Evolutionary conservation across 1,284 basidiomycete species (phyloP).

Genomic region (Sanghuangporus sanghuang): DNA sequence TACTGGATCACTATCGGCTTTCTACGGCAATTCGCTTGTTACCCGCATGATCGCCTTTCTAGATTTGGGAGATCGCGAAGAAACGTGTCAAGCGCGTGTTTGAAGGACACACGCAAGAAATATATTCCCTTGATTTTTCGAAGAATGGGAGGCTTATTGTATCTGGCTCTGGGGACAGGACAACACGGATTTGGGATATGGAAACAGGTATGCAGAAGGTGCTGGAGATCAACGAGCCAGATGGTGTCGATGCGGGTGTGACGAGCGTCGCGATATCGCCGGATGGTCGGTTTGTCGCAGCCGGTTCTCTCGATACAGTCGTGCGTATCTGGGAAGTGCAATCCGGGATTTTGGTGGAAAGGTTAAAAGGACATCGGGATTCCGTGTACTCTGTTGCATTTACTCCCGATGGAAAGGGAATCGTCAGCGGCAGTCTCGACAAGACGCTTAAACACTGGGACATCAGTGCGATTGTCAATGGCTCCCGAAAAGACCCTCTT

Average conservation of each 20-base stretch:
- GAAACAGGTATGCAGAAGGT: conserved; percentile 53
- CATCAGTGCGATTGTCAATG: conserved; percentile 42
- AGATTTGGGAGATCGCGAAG: conserved; percentile 86
- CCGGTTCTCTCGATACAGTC: conserved; percentile 79
- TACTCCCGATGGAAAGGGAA: conserved; percentile 74
- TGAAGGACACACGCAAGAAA: conserved; percentile 85
- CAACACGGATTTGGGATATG: conserved; percentile 88
- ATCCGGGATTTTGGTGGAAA: conserved; percentile 68
- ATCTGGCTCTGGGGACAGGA: conserved; percentile 88
- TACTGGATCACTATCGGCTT: too few species aligned
- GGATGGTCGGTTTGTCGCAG: conserved; percentile 76
- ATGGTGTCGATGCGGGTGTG: conserved; percentile 67
- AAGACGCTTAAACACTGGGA: conserved; percentile 90
- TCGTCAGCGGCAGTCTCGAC: conserved; percentile 83
- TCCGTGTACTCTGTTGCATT: conserved; percentile 81
- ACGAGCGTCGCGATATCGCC: conserved; percentile 79
- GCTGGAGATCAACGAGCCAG: conserved; percentile 55
- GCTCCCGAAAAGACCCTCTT: conserved; percentile 11
- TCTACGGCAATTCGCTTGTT: not conserved
- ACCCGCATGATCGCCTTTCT: conserved; percentile 6
- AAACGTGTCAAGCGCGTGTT: conserved; percentile 70
- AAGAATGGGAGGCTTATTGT: conserved; percentile 78
- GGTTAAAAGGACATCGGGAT: conserved; percentile 77
- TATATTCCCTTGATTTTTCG: conserved; percentile 88
- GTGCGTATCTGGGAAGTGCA: conserved; percentile 85